Percentiles rank a stretch among this genome's conserved stretches.
Conservation (phyloP, 2,329 filamentous ascomycete species). For the Aspergillus pseudotamarii region DNA sequence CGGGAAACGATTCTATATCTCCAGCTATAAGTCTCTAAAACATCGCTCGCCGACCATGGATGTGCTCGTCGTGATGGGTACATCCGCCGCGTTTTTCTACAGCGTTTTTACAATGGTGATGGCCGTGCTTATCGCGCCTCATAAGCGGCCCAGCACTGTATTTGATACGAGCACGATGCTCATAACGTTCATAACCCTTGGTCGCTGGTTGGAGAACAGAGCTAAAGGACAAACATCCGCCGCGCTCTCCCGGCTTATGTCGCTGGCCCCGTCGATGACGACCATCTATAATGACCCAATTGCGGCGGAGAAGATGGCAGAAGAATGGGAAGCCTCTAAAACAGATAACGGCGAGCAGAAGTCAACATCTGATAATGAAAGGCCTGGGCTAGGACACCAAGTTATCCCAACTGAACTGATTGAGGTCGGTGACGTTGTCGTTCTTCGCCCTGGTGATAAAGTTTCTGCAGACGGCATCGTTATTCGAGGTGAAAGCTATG, state of each 20-base stretch:
- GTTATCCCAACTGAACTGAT: slow-evolving; percentile 92
- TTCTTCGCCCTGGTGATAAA: slow-evolving; percentile 93
- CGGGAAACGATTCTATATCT: slow-evolving; percentile 88
- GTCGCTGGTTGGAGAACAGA: slow-evolving; percentile 87
- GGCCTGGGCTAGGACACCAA: slow-evolving; percentile 69
- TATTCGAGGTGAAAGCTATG: slow-evolving; percentile 85
- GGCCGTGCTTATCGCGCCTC: slow-evolving; percentile 73
- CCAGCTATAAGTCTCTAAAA: slow-evolving; percentile 89
- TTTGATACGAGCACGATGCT: slow-evolving; percentile 99
- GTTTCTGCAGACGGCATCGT: slow-evolving; percentile 90
- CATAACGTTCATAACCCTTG: slow-evolving; percentile 90
- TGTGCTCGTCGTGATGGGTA: slow-evolving; percentile 89
- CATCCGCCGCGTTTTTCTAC: slow-evolving; percentile 95
- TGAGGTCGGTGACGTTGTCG: slow-evolving; percentile 89
- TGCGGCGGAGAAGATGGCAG: slow-evolving; percentile 85
- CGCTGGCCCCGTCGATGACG: slow-evolving; percentile 91
- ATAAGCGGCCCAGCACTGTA: slow-evolving; percentile 80
- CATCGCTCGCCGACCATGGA: slow-evolving; percentile 97
- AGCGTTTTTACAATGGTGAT: slow-evolving; percentile 85
- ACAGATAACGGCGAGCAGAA: slow-evolving; percentile 16
- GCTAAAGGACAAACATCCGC: slow-evolving; percentile 97
- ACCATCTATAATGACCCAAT: slow-evolving; percentile 95
- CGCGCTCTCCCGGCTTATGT: slow-evolving; percentile 92
- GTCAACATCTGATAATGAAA: slow-evolving; percentile 16
- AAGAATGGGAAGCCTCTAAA: slow-evolving; percentile 64